phyloP scores from a whole-genome alignment of 1,284 basidiomycete species.

The Coniophora puteana region DNA sequence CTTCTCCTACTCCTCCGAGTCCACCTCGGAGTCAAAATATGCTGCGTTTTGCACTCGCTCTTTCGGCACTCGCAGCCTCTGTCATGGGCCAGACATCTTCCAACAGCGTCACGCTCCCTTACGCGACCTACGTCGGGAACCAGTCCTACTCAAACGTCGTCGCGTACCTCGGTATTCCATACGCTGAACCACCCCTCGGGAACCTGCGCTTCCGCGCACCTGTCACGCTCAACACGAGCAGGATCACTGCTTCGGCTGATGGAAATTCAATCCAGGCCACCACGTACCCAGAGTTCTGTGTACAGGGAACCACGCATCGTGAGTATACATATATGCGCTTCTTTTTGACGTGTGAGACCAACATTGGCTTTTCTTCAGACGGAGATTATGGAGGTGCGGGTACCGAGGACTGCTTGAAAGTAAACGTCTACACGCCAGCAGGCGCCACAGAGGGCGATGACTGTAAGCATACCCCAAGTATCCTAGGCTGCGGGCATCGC shows the following conservation, averaged over 20 bases:
- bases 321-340: background rate
- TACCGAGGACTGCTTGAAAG: constrained; percentile 50
- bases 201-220: constrained; percentile 47
- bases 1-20: too few relatives aligned
- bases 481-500: background rate
- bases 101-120: too few relatives aligned
- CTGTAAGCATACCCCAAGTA: constrained; percentile 23
- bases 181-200: constrained; percentile 52
- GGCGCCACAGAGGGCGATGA: constrained; percentile 38
- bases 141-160: constrained; percentile 47
- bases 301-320: constrained; percentile 45
- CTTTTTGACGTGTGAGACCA: background rate
- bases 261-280: constrained; percentile 45
- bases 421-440: constrained; percentile 52
- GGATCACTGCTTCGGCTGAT: constrained; percentile 30
- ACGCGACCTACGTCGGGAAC: constrained; percentile 52
- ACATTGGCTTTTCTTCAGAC: constrained; percentile 23
- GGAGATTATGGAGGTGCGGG: constrained; percentile 50
- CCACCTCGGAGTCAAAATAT: too few relatives aligned
- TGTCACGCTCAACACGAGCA: constrained; percentile 37
- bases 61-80: too few relatives aligned
- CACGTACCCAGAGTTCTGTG: constrained; percentile 47
- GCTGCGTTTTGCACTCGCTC: too few relatives aligned
- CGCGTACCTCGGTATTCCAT: constrained; percentile 54
- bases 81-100: too few relatives aligned